These are phyloP conservation scores for Penicillium cosmopolitanum DNA, from an alignment of 495 filamentous ascomycete species.

Conservation along the genomic window DNA sequence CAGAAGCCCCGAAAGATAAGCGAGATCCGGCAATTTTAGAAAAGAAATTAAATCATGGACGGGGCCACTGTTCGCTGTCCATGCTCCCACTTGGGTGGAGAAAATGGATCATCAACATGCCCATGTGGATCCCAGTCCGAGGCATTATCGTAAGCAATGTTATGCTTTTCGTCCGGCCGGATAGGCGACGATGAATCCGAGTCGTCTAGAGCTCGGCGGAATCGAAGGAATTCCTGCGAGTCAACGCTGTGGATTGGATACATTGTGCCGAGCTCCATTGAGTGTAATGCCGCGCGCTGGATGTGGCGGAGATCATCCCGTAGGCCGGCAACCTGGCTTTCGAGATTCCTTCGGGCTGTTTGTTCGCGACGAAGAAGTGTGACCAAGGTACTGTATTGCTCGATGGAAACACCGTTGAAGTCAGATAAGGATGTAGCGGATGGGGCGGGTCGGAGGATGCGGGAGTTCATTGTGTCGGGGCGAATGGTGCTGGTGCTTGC, in stretches of 20 bases:
- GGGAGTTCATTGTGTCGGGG: slow-evolving; percentile 33
- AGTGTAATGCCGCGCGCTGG: slow-evolving; percentile 37
- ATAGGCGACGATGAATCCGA: slow-evolving; percentile 23
- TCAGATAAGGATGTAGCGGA: slow-evolving; percentile 40
- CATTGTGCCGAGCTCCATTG: slow-evolving; percentile 39
- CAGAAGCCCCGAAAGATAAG: too few relatives aligned
- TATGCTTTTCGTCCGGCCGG: slow-evolving; percentile 17
- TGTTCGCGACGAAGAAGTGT: slow-evolving; percentile 60
- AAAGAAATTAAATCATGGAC: slow-evolving; percentile 26
- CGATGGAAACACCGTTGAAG: slow-evolving; percentile 50
- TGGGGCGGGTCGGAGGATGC: slow-evolving; percentile 34
- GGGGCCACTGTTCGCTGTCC: slow-evolving; percentile 21
- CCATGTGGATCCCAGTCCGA: slow-evolving; percentile 27
- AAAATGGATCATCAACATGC: slow-evolving; percentile 25
- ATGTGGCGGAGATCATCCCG: slow-evolving; percentile 55
- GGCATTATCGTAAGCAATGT: slow-evolving; percentile 18
- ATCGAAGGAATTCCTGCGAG: slow-evolving; percentile 40
- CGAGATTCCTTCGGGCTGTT: slow-evolving; percentile 55
- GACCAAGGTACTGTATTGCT: slow-evolving; percentile 60
- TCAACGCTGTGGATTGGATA: slow-evolving; percentile 42
- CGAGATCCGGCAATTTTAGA: too few relatives aligned
- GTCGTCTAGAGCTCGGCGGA: slow-evolving; percentile 30
- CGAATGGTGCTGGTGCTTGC: slow-evolving; percentile 47
- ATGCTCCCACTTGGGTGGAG: slow-evolving; percentile 28
- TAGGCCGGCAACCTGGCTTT: slow-evolving; percentile 54